phyloP scores from a whole-genome alignment of 2,329 filamentous ascomycete species.

The Trichoderma guizhouense region DNA sequence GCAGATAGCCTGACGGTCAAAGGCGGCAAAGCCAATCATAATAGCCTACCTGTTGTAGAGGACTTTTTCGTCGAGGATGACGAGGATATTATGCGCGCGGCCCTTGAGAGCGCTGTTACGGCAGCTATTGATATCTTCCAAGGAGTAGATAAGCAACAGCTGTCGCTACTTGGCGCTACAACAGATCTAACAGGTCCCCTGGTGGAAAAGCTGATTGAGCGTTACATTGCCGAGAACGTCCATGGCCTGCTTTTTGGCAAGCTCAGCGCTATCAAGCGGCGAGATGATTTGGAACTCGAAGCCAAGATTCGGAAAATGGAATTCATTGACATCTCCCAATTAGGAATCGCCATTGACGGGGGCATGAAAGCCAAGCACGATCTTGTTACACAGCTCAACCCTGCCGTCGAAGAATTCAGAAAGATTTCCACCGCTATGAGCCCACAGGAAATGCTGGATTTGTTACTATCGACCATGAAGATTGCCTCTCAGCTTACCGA shows the following conservation, averaged over 20 bases:
- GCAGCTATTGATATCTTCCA: slow-evolving; percentile 95
- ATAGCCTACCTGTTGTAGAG: slow-evolving; percentile 51
- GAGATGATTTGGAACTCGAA: slow-evolving; percentile 85
- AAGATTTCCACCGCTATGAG: slow-evolving; percentile 75
- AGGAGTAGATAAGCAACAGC: slow-evolving; percentile 89
- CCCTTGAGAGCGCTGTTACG: slow-evolving; percentile 87
- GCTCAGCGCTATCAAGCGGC: slow-evolving; percentile 70
- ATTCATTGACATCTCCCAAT: slow-evolving; percentile 88
- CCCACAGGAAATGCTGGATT: slow-evolving; percentile 85
- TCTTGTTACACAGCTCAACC: slow-evolving; percentile 69
- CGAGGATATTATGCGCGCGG: slow-evolving; percentile 83
- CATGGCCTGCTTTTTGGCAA: slow-evolving; percentile 86
- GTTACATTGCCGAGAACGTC: slow-evolving; percentile 89
- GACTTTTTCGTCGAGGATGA: slow-evolving; percentile 80
- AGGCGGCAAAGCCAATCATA: slow-evolving; percentile 30
- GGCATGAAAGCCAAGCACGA: slow-evolving; percentile 77
- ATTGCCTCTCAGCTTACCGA: slow-evolving; percentile 68
- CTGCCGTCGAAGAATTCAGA: slow-evolving; percentile 83
- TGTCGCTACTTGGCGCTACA: slow-evolving; percentile 85
- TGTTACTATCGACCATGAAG: slow-evolving; percentile 77
- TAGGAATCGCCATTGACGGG: slow-evolving; percentile 82
- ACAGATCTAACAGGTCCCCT: slow-evolving; percentile 90
- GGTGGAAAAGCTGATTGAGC: slow-evolving; percentile 91
- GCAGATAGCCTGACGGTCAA: slow-evolving; percentile 46
- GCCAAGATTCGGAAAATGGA: slow-evolving; percentile 90